Base-by-base conservation (phyloP, 495 filamentous ascomycete species). In the Aspergillus kassunensis region DNA sequence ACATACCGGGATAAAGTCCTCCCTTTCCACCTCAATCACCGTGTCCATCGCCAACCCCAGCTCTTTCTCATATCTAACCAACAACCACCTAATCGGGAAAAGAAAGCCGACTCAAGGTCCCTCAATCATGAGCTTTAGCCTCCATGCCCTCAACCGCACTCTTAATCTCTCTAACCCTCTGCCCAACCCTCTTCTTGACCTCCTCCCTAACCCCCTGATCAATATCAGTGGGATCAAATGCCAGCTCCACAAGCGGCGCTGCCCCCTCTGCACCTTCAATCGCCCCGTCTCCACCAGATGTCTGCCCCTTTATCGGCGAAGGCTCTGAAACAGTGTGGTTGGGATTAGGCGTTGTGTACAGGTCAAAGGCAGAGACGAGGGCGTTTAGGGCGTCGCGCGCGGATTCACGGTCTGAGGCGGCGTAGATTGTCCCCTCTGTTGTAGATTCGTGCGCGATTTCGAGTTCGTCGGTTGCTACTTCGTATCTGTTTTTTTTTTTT, bases 371-470 rank as follows among this genome's bases (percentile, higher is more conserved):
- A 4, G 62, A 46, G 8, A 65, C 25, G 19, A 76, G 62, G 36
- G 72, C 62, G 48, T 72, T 62, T 29, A 76, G 57, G 8, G 70
- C 68, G 49, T 76, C 73, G 12, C 73, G 71, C 1, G 71, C 70
- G 9, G 71, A 71, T 36, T 72, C 73, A 6, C 73, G 68, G 36
- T 76, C 73, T 2, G 70, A 73, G n/a, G 73, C 66, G 1, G 73
- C 70, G 60, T 76, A 76, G 60, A 76, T 75, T 8, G 72, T 75
- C 0, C 61, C 56, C 6, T 52, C 45, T 36, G 73, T 67, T 9
- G 73, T 74, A 59, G 66, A 70, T 25, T 76, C 73, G 2, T 68
- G 73, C 6, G 73, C 73, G 46, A 76, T 76, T 62, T 76, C 73
- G 52, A 76, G 69, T 58, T 76, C 73, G 56, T 76, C 73, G 63